These are phyloP conservation scores for Daldinia sp. DNA, from an alignment of 2,329 filamentous ascomycete genomes.

Conservation along the genomic window DNA sequence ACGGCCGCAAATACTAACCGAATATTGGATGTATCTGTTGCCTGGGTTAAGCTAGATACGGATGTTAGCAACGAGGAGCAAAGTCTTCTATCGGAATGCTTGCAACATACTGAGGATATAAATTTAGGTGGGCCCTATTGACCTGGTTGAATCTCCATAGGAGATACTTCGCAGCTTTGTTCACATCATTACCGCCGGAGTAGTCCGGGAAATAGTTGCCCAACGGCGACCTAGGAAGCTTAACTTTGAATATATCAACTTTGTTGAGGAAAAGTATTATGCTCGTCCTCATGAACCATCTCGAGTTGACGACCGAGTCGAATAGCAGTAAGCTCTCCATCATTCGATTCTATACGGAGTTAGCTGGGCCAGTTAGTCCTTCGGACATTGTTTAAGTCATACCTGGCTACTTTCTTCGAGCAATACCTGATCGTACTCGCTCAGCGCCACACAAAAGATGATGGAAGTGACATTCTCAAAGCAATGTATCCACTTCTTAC, in stretches of 20 bases:
- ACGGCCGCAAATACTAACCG: slow-evolving; percentile 97
- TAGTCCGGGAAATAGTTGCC: slow-evolving; percentile 98
- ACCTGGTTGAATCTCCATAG: slow-evolving; percentile 99
- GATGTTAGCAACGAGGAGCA: slow-evolving; percentile 41
- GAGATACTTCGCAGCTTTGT: slow-evolving; percentile 96
- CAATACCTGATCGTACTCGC: slow-evolving; percentile 97
- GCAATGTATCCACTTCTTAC: slow-evolving; percentile 99
- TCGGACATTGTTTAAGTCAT: slow-evolving; percentile 51
- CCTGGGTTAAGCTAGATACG: slow-evolving; percentile 85
- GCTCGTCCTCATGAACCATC: slow-evolving; percentile 99
- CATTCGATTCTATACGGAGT: slow-evolving; percentile 85
- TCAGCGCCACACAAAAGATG: slow-evolving; percentile 97
- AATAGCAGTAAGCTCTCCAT: slow-evolving; percentile 98
- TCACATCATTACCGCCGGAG: slow-evolving; percentile 96
- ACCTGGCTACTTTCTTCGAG: slow-evolving; percentile 98
- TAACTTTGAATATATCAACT: slow-evolving; percentile 97
- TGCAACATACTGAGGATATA: slow-evolving; percentile 91
- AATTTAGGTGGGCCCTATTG: slow-evolving; percentile 92
- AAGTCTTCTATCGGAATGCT: background rate
- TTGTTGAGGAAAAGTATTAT: slow-evolving; percentile 99
- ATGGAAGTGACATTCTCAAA: slow-evolving; percentile 99
- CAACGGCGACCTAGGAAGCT: slow-evolving; percentile 87
- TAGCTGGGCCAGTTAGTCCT: slow-evolving; percentile 3
- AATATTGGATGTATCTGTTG: slow-evolving; percentile 98
- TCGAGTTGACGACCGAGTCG: slow-evolving; percentile 97